phyloP scores from a whole-genome alignment of 1,284 basidiomycete genomes.

The Austroboletus novae-zelandiae region DNA sequence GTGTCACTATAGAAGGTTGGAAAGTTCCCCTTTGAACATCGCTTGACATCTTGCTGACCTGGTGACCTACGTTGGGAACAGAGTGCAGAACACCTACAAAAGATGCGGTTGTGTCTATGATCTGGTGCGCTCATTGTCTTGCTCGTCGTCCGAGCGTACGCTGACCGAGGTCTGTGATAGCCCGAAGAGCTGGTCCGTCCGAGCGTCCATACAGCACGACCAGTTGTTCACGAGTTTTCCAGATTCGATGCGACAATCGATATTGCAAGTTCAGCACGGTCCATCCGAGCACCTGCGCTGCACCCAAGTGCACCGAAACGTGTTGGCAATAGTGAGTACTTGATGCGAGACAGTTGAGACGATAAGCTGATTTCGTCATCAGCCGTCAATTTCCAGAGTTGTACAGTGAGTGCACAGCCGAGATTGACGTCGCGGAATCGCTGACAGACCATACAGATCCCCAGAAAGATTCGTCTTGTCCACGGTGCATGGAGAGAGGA shows the following conservation, averaged over 20 bases:
- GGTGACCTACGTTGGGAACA: constrained; percentile 13
- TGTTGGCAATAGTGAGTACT: constrained; percentile 75
- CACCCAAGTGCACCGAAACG: constrained; percentile 53
- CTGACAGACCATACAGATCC: constrained; percentile 35
- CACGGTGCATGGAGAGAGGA: constrained; percentile 32
- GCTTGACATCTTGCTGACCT: constrained; percentile 5
- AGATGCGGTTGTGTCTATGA: constrained; percentile 55
- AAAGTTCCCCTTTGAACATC: not conserved
- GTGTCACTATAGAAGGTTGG: constrained; percentile 35
- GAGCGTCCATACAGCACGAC: not conserved
- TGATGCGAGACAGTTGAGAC: constrained; percentile 7
- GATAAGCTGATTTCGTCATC: constrained; percentile 21
- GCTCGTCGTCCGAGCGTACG: constrained; percentile 11
- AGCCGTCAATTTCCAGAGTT: constrained; percentile 72
- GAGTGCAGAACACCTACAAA: constrained; percentile 35
- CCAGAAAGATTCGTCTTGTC: constrained; percentile 45
- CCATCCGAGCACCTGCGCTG: constrained; percentile 59
- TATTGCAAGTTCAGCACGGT: constrained; percentile 68
- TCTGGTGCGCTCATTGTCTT: constrained; percentile 42
- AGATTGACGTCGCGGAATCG: constrained; percentile 5
- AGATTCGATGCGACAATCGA: constrained; percentile 59
- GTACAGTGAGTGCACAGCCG: constrained; percentile 41
- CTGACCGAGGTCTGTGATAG: constrained; percentile 34
- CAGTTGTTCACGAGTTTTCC: constrained; percentile 9
- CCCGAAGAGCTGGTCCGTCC: constrained; percentile 53